phyloP scores from a whole-genome alignment of 192 early-diverging fungal species.

The Gryganskiella cystojenkinii region DNA sequence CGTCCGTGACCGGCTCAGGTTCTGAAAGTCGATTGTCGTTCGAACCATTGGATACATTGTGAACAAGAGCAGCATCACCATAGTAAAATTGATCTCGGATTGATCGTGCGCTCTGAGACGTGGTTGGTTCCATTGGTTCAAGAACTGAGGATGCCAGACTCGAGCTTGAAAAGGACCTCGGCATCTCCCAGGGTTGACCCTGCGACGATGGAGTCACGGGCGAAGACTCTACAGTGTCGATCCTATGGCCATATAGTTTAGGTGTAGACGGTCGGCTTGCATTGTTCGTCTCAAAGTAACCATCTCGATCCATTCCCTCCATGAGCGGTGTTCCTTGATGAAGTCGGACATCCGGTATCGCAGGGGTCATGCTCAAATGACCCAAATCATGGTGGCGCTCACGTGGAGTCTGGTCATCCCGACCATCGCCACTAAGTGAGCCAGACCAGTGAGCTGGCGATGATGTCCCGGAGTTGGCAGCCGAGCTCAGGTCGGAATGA shows the following conservation, averaged over 20 bases:
- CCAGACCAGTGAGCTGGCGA: slow-evolving; percentile 8
- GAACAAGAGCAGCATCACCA: neutral
- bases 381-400: neutral
- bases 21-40: too few relatives aligned
- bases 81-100: slow-evolving; percentile 34
- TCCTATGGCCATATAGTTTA: neutral
- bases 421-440: neutral
- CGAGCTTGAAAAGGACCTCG: slow-evolving; percentile 6
- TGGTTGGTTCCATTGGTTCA: neutral
- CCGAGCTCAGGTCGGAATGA: neutral
- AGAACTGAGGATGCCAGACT: slow-evolving; percentile 6
- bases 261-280: slow-evolving; percentile 11
- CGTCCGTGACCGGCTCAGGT: too few relatives aligned
- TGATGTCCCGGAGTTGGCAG: neutral
- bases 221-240: neutral
- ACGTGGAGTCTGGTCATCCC: neutral
- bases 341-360: slow-evolving; percentile 1
- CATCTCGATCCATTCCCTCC: slow-evolving; percentile 9
- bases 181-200: slow-evolving; percentile 15
- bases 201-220: slow-evolving; percentile 12
- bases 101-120: slow-evolving; percentile 10
- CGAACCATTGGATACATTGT: slow-evolving; percentile 6
- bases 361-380: slow-evolving; percentile 10
- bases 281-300: neutral
- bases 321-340: slow-evolving; percentile 9